These are phyloP conservation scores for Knoxdaviesia capensis DNA, from an alignment of 2,329 filamentous ascomycete genomes.

Conservation along the genomic window DNA sequence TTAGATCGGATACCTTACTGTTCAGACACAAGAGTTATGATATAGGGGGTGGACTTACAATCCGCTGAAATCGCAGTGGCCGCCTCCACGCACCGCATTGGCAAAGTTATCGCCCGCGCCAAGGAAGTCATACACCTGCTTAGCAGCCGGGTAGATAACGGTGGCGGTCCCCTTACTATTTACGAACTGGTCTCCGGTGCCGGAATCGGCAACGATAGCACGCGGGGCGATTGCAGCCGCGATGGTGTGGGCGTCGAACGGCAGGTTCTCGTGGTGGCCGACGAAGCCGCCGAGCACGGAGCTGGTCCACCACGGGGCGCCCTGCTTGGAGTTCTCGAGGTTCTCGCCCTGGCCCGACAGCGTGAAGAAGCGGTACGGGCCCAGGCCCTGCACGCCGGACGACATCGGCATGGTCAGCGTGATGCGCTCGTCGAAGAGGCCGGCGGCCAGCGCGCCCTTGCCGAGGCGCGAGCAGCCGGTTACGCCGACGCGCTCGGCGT, in stretches of 20 bases:
- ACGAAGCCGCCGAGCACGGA: conserved; percentile 28
- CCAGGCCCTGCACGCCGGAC: conserved; percentile 32
- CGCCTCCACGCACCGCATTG: conserved; percentile 23
- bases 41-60: conserved; percentile 21
- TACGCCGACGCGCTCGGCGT: conserved; percentile 20
- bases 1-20: too few relatives aligned
- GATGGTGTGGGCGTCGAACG: conserved; percentile 37
- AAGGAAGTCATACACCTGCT: conserved; percentile 24
- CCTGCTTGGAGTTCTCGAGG: conserved; percentile 27
- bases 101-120: conserved; percentile 27
- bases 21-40: too few relatives aligned
- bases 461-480: conserved; percentile 34
- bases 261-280: conserved; percentile 32
- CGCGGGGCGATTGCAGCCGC: conserved; percentile 36
- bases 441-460: conserved; percentile 31
- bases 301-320: conserved; percentile 36
- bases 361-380: conserved; percentile 19
- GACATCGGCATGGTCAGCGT: conserved; percentile 35
- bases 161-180: conserved; percentile 27
- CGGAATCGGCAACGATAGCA: conserved; percentile 33
- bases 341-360: conserved; percentile 20
- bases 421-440: conserved; percentile 28
- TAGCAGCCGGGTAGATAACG: conserved; percentile 21
- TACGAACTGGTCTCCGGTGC: conserved; percentile 24
- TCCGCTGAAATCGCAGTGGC: conserved; percentile 26